A percentile compares a stretch with the other conserved stretches of the same genome.
phyloP scores from a whole-genome alignment of 192 early-diverging fungal genomes.

The Backusella australiensis region DNA sequence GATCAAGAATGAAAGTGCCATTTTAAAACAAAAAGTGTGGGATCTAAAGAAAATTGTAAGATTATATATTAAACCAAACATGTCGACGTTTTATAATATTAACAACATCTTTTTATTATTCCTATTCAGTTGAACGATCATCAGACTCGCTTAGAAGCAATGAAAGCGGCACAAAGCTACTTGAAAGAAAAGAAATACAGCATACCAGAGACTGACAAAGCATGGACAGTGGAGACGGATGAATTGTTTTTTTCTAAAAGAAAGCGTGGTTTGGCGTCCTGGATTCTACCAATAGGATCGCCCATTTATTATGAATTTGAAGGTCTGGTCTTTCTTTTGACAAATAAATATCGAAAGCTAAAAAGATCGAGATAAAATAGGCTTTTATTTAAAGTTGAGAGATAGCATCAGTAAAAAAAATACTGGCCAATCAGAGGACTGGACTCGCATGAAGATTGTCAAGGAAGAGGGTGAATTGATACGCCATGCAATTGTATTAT shows the following conservation, averaged over 20 bases:
- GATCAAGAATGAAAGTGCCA: slow-evolving; percentile 8
- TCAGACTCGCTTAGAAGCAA: slow-evolving; percentile 2
- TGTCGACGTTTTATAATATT: background rate
- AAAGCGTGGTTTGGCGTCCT: slow-evolving; percentile 29
- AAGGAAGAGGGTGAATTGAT: slow-evolving; percentile 26
- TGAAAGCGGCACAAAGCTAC: slow-evolving; percentile 27
- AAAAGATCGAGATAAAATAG: background rate
- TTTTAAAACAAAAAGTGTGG: slow-evolving; percentile 18
- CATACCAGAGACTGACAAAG: background rate
- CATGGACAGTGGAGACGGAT: slow-evolving; percentile 33
- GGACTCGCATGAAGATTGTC: background rate
- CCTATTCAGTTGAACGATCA: slow-evolving; percentile 20
- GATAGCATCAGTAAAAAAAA: slow-evolving; percentile 9
- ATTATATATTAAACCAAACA: background rate
- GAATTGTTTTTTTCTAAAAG: slow-evolving; percentile 37
- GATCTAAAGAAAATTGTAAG: slow-evolving; percentile 34
- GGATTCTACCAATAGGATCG: slow-evolving; percentile 25
- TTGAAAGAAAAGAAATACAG: slow-evolving; percentile 19
- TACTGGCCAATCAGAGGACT: background rate
- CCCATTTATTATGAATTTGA: slow-evolving; percentile 39
- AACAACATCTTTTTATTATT: background rate
- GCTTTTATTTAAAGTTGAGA: slow-evolving; percentile 24
- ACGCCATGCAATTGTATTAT: slow-evolving; percentile 46
- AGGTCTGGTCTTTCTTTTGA: slow-evolving; percentile 17
- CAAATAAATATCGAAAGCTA: background rate